Conservation (phyloP, 1,284 basidiomycete species). For the Dichomitus squalens region DNA sequence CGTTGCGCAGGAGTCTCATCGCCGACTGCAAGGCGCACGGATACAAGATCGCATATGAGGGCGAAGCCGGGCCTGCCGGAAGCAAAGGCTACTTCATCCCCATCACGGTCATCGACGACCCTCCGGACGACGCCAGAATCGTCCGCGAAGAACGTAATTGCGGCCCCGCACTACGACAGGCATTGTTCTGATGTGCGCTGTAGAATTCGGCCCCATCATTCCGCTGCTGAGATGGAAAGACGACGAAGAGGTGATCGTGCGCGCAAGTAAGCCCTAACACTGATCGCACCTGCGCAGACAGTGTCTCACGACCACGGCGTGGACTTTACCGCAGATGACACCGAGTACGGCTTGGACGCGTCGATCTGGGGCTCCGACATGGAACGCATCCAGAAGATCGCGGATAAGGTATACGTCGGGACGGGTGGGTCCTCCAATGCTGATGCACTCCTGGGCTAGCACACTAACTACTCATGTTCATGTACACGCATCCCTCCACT, state of each 20-base stretch:
- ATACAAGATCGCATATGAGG: too few species aligned
- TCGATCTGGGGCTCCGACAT: conserved; percentile 10
- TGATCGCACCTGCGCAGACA: too few species aligned
- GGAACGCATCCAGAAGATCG: conserved; percentile 4
- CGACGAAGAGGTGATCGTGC: conserved; percentile 16
- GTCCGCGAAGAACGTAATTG: conserved; percentile 22
- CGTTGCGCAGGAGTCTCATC: too few species aligned
- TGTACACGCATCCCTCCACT: neutral
- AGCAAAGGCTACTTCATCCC: conserved; percentile 17
- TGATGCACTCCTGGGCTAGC: too few species aligned
- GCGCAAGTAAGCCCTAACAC: conserved; percentile 20
- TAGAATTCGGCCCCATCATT: conserved; percentile 21
- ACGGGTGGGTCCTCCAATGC: conserved; percentile 3
- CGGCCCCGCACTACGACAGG: neutral
- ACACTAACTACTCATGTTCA: neutral
- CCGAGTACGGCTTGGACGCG: conserved; percentile 8
- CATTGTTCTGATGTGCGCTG: too few species aligned
- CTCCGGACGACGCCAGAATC: conserved; percentile 17
- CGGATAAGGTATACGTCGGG: conserved; percentile 1
- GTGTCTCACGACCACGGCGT: too few species aligned
- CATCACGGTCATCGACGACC: conserved; percentile 17
- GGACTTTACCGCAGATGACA: neutral
- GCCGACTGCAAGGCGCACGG: too few species aligned
- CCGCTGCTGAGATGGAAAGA: conserved; percentile 20
- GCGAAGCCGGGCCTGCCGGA: too few species aligned